phyloP scores from a whole-genome alignment of 371 early-diverging fungal species.

The Mortierella sp. region DNA sequence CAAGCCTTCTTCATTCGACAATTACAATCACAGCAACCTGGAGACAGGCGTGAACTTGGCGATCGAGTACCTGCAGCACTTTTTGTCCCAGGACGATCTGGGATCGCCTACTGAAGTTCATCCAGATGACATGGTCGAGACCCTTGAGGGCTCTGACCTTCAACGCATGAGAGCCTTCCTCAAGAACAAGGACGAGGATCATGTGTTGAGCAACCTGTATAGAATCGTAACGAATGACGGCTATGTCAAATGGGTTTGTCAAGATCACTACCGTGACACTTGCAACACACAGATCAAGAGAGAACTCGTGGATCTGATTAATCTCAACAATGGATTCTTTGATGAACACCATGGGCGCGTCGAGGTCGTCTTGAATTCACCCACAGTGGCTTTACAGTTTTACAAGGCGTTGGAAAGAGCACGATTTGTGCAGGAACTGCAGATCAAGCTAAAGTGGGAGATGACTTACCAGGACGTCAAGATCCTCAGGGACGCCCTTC shows the following conservation, averaged over 20 bases:
- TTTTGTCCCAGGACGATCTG: not conserved
- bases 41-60: conserved; percentile 14
- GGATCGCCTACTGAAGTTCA: not conserved
- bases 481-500: conserved; percentile 14
- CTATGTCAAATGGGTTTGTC: conserved; percentile 37
- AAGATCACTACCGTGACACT: conserved; percentile 24
- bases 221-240: conserved; percentile 22
- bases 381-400: conserved; percentile 18
- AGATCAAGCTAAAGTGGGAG: conserved; percentile 14
- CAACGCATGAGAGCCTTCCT: conserved; percentile 16
- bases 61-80: conserved; percentile 7
- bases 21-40: not conserved
- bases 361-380: conserved; percentile 10
- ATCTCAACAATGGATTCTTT: conserved; percentile 12
- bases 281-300: conserved; percentile 9
- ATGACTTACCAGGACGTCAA: conserved; percentile 8
- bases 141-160: conserved; percentile 18
- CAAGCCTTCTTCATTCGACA: not conserved
- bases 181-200: conserved; percentile 10
- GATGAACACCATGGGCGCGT: conserved; percentile 21
- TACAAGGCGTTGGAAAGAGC: conserved; percentile 20
- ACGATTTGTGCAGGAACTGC: conserved; percentile 18
- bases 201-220: conserved; percentile 28
- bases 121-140: not conserved
- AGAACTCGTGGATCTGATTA: conserved; percentile 12